Evolutionary conservation across 169 alveolate genomes (phyloP).

Genomic region (Cryptosporidium felis): DNA sequence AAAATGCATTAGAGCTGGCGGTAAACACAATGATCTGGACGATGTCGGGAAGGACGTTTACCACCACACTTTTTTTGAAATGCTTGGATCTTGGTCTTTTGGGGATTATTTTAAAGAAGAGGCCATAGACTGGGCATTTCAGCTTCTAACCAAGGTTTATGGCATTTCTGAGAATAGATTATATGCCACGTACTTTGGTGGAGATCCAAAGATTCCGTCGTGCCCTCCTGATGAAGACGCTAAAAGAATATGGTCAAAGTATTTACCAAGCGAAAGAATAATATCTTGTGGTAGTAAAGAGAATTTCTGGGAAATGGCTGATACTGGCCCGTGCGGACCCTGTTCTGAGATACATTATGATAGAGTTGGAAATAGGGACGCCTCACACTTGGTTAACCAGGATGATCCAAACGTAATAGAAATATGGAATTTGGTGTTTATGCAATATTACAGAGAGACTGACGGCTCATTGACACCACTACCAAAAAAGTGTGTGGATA

Average conservation of each 20-base stretch:
- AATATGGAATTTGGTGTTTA: constrained; percentile 93
- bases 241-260: constrained; percentile 86
- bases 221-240: constrained; percentile 89
- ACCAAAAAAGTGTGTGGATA: constrained; percentile 92
- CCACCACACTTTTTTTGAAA: constrained; percentile 95
- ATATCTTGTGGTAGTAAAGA: constrained; percentile 89
- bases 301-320: constrained; percentile 97
- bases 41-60: constrained; percentile 95
- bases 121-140: constrained; percentile 93
- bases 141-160: constrained; percentile 88
- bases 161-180: constrained; percentile 82
- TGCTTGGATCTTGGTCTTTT: constrained; percentile 96
- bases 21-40: constrained; percentile 88
- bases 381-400: constrained; percentile 87
- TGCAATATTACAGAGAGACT: constrained; percentile 91
- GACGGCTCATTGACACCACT: constrained; percentile 85
- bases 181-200: constrained; percentile 94
- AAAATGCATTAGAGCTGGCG: constrained; percentile 94
- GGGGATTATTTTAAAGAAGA: constrained; percentile 94
- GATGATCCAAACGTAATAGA: constrained; percentile 94
- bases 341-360: constrained; percentile 95
- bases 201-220: constrained; percentile 87
- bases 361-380: constrained; percentile 89
- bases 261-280: constrained; percentile 80
- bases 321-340: constrained; percentile 97